Percentiles rank a stretch among this genome's conserved stretches.
phyloP scores from a whole-genome alignment of 768 basidiomycete species.

The Tulasnella sp. region DNA sequence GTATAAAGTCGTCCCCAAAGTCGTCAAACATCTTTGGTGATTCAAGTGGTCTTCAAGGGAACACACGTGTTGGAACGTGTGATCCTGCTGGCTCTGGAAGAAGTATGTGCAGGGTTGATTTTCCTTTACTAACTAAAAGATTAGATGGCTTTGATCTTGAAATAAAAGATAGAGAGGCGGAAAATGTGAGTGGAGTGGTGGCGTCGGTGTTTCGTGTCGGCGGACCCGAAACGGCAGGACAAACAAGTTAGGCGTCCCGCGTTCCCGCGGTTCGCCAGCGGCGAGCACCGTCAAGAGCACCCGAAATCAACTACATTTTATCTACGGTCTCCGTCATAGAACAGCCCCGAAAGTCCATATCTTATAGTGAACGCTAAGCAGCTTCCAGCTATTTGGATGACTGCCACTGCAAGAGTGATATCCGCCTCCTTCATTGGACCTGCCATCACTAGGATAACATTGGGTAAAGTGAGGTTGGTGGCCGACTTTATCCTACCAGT shows the following conservation, averaged over 20 bases:
- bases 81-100: too few species aligned
- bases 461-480: conserved; percentile 91
- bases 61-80: too few species aligned
- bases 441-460: conserved; percentile 74
- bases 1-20: not conserved
- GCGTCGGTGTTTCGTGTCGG: too few species aligned
- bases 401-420: conserved; percentile 73
- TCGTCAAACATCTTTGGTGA: not conserved
- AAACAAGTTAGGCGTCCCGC: not conserved
- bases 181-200: not conserved
- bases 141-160: too few species aligned
- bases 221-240: not conserved
- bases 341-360: conserved; percentile 84
- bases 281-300: not conserved
- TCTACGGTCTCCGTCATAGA: conserved; percentile 91
- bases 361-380: conserved; percentile 79
- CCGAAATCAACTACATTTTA: conserved; percentile 41
- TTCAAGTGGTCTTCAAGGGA: too few species aligned
- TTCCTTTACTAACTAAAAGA: too few species aligned
- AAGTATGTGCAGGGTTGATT: too few species aligned
- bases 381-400: conserved; percentile 78
- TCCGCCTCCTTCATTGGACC: conserved; percentile 86
- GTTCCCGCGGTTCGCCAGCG: not conserved
- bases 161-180: too few species aligned
- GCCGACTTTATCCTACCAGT: conserved; percentile 62